A percentile compares a stretch with the other conserved stretches of the same genome.
phyloP scores from a whole-genome alignment of 2,329 filamentous ascomycete species.

The Colletotrichum cuscutae region DNA sequence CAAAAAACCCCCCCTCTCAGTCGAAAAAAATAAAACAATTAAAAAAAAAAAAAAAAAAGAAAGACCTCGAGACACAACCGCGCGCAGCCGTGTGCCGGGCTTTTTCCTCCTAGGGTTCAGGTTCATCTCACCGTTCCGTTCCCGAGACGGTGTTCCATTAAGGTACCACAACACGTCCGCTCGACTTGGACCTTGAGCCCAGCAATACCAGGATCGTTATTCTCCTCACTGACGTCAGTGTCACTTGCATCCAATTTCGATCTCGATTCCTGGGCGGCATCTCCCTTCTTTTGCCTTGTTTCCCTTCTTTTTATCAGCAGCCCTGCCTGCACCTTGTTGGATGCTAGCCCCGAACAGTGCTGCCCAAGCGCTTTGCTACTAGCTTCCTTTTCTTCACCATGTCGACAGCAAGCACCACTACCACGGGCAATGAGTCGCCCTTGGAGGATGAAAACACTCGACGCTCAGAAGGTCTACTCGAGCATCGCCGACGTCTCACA shows the following conservation, averaged over 20 bases:
- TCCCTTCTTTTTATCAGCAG: not conserved
- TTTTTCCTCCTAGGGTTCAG: slow-evolving; percentile 22
- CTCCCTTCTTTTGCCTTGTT: not conserved
- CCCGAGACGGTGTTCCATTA: slow-evolving; percentile 29
- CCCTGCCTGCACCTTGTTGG: not conserved
- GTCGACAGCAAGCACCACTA: slow-evolving; percentile 22
- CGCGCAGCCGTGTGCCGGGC: slow-evolving; percentile 5
- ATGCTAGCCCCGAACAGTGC: not conserved
- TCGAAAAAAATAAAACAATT: slow-evolving; percentile 1
- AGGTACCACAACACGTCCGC: slow-evolving; percentile 25
- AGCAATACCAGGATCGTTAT: slow-evolving; percentile 30
- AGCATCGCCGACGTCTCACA: slow-evolving; percentile 67
- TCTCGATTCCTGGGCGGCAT: slow-evolving; percentile 11
- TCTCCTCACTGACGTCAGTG: slow-evolving; percentile 35
- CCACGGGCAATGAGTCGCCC: slow-evolving; percentile 23
- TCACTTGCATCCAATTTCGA: slow-evolving; percentile 16
- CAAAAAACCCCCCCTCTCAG: not conserved
- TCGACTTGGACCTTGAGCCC: slow-evolving; percentile 29
- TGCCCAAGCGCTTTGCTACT: slow-evolving; percentile 7
- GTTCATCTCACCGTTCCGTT: slow-evolving; percentile 28
- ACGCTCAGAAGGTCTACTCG: slow-evolving; percentile 55
- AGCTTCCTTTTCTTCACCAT: slow-evolving; percentile 15
- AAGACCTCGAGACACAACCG: slow-evolving; percentile 24
- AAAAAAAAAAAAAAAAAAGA: not conserved
- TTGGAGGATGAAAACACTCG: slow-evolving; percentile 10